Evolutionary conservation across 2,329 filamentous ascomycete species (phyloP).

Genomic region (Arthrobotrys sphaeroides): DNA sequence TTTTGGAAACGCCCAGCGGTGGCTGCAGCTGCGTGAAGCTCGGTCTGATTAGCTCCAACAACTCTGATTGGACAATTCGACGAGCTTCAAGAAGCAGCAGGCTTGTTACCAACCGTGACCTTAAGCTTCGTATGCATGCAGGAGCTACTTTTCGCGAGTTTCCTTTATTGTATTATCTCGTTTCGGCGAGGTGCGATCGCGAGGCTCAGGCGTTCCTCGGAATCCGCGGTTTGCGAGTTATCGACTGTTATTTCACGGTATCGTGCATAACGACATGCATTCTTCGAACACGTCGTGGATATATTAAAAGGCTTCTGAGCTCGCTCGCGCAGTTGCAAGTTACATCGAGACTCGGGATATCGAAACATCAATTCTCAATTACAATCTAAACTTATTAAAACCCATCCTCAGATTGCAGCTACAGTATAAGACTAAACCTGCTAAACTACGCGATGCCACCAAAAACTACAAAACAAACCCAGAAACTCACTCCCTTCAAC

Average conservation of each 20-base stretch:
- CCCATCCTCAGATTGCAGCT: too few species aligned
- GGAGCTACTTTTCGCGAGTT: not conserved
- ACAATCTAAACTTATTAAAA: too few species aligned
- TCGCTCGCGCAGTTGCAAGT: too few species aligned
- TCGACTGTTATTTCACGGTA: too few species aligned
- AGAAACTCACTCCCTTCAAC: constrained; percentile 36
- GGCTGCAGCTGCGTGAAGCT: constrained; percentile 9
- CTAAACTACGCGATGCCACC: constrained; percentile 22
- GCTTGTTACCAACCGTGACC: too few species aligned
- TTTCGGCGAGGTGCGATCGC: not conserved
- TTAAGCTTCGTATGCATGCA: not conserved
- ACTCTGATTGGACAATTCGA: not conserved
- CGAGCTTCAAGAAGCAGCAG: not conserved
- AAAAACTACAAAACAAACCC: constrained; percentile 21
- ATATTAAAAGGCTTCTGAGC: too few species aligned
- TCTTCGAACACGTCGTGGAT: too few species aligned
- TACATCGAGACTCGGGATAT: too few species aligned
- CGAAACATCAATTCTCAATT: too few species aligned
- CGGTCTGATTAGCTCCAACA: not conserved
- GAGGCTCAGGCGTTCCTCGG: not conserved
- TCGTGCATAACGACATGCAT: not conserved
- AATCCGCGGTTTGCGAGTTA: constrained; percentile 3
- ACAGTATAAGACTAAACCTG: not conserved
- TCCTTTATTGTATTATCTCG: not conserved
- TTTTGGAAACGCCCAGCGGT: not conserved